Base-by-base conservation (phyloP, 2,329 filamentous ascomycete species). In the Colletotrichum tropicicola region DNA sequence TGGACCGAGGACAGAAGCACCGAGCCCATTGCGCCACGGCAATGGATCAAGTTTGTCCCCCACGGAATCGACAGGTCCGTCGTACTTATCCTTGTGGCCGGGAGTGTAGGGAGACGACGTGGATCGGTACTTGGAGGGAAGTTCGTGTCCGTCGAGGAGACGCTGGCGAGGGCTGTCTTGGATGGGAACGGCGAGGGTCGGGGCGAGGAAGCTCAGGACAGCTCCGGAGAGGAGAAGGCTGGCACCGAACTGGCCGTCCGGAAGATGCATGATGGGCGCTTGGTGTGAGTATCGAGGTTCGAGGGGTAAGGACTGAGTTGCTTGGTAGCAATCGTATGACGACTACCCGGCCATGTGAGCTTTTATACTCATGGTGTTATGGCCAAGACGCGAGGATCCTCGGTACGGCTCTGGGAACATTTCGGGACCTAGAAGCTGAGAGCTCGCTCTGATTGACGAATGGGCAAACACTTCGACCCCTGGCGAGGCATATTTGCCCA, bases 1-100 rank as follows among this genome's bases (percentile, higher is more conserved):
- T 0, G 91, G 91, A 0, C 91, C 91, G 19, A 92, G 78, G 12
- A 93, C 86, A 8, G 85, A 88, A 15, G 89, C 84, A 15, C 91
- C 91, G n/a, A 86, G 73, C 23, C 89, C 89, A 72, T 89, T 89
- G 30, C 88, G 82, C 73, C 81, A 89, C 0, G 91, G 91, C 61
- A 89, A 75, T n/a, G 91, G 90, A 67, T 91, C 84, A 12, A 91
- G 79, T 12, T 83, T 78, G 3, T 88, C 80, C 6, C 84, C 86
- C 27, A 89, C 73, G 3, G 88, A 76, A 73, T 92, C 90, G 27
- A 91, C 76, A 30, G 88, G 85, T 59, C 79, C 78, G 73, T 92
- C 90, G 66, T 87, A 85, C 0, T 87, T 87, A 70, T 92, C 89
- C 51, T 79, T 82, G 71, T 87, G 79, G 6, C 79, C 85, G 0